These are phyloP conservation scores for bread wheat (Triticum aestivum) DNA, from an alignment of 176 grass and related monocot species.

Conservation along the genomic window DNA sequence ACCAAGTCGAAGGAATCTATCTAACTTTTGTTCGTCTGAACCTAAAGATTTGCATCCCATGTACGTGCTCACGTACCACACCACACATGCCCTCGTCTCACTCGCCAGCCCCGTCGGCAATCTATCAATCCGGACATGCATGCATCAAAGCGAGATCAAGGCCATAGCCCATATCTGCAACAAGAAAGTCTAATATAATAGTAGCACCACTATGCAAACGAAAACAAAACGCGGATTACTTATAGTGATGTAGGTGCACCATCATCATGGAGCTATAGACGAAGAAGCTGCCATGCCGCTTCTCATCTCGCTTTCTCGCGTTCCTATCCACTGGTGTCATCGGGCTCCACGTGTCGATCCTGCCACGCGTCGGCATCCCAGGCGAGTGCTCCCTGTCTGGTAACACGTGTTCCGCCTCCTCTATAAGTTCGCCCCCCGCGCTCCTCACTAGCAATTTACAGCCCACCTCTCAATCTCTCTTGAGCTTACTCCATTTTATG, in stretches of 20 bases:
- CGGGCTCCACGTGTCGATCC: conserved; percentile 24
- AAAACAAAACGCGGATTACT: not conserved
- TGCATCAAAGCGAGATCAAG: not conserved
- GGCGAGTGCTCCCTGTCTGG: not conserved
- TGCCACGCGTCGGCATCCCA: conserved; percentile 40
- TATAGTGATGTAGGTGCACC: not conserved
- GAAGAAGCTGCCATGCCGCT: not conserved
- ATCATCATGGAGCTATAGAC: not conserved
- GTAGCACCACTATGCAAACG: too few relatives aligned
- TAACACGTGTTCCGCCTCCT: conserved; percentile 29
- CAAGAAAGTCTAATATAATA: not conserved
- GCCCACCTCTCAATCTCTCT: not conserved
- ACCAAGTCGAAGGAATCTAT: not conserved
- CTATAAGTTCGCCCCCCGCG: conserved; percentile 14
- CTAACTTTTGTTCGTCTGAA: not conserved
- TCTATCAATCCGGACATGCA: not conserved
- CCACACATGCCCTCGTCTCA: not conserved
- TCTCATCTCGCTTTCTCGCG: not conserved
- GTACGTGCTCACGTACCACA: not conserved
- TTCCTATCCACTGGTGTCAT: conserved; percentile 2
- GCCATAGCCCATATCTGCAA: not conserved
- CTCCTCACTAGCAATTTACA: not conserved
- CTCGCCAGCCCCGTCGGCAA: not conserved
- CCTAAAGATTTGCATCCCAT: not conserved
- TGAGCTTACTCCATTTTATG: conserved; percentile 15